Evolutionary conservation across 2,329 filamentous ascomycete species (phyloP).

Genomic region (Orbilia quercus): DNA sequence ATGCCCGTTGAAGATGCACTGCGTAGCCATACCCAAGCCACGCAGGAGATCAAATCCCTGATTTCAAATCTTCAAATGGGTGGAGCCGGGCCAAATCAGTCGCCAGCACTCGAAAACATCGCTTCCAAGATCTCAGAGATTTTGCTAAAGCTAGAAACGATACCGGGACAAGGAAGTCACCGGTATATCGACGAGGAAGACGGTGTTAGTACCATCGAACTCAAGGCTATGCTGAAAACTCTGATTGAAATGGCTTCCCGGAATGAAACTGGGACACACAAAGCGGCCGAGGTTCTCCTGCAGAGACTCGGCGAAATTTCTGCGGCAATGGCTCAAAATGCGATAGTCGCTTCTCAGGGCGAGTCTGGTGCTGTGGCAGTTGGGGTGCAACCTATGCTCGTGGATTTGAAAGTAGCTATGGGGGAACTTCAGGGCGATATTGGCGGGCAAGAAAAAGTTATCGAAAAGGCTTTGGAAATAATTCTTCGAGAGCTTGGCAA

Average conservation of each 20-base stretch:
- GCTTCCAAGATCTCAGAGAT: constrained; percentile 24
- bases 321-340: constrained; percentile 69
- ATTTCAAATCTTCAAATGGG: constrained; percentile 32
- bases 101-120: constrained; percentile 18
- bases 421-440: constrained; percentile 66
- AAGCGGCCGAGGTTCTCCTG: constrained; percentile 58
- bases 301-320: constrained; percentile 60
- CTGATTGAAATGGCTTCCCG: constrained; percentile 58
- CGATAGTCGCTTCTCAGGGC: constrained; percentile 61
- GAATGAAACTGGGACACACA: constrained; percentile 58
- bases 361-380: constrained; percentile 78
- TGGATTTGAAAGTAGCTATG: constrained; percentile 81
- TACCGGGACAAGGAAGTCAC: not conserved
- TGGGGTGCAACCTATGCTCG: constrained; percentile 86
- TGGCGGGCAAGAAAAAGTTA: constrained; percentile 40
- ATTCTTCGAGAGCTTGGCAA: constrained; percentile 53
- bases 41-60: constrained; percentile 44
- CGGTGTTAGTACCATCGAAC: constrained; percentile 53
- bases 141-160: constrained; percentile 19
- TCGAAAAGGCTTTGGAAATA: constrained; percentile 52
- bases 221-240: constrained; percentile 58
- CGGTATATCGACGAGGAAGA: constrained; percentile 1
- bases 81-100: not conserved
- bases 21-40: constrained; percentile 23
- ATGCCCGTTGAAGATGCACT: constrained; percentile 42